These are phyloP conservation scores for Fistulifera pelliculosa DNA, from an alignment of 108 stramenopile species.

Conservation along the genomic window DNA sequence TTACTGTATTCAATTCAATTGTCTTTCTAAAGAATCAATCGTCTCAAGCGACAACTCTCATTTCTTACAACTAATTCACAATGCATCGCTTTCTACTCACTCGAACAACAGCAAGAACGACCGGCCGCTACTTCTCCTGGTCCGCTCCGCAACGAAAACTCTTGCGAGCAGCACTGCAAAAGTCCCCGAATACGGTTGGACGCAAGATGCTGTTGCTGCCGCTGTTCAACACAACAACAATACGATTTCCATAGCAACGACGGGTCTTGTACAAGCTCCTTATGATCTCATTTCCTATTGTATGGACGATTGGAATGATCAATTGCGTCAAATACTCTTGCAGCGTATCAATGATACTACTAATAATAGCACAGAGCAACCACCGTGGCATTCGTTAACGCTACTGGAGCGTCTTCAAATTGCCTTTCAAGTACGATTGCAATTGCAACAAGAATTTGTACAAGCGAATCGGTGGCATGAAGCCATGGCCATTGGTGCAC, in stretches of 20 bases:
- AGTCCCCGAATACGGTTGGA: conserved; percentile 73
- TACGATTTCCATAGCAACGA: conserved; percentile 44
- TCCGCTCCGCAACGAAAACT: background rate
- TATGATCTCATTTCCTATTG: conserved; percentile 61
- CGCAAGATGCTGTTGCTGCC: conserved; percentile 64
- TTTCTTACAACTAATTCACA: too few relatives aligned
- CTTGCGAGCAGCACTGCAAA: conserved; percentile 34
- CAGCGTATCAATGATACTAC: conserved; percentile 1
- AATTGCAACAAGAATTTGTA: conserved; percentile 35
- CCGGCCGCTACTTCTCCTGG: background rate
- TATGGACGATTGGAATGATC: conserved; percentile 72
- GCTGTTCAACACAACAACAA: conserved; percentile 32
- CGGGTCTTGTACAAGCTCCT: conserved; percentile 49
- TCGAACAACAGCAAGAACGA: too few relatives aligned
- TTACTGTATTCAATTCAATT: too few relatives aligned
- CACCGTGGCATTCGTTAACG: too few relatives aligned
- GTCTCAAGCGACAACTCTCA: too few relatives aligned
- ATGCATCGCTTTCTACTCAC: too few relatives aligned
- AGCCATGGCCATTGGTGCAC: conserved; percentile 77
- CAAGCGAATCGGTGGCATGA: conserved; percentile 57
- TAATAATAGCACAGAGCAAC: conserved; percentile 2
- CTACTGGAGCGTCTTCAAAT: conserved; percentile 23
- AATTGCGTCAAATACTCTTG: conserved; percentile 29
- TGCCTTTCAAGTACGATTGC: conserved; percentile 28
- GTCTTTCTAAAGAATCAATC: too few relatives aligned